Base-by-base conservation (phyloP, 2,329 filamentous ascomycete species). In the Talaromyces sp. region DNA sequence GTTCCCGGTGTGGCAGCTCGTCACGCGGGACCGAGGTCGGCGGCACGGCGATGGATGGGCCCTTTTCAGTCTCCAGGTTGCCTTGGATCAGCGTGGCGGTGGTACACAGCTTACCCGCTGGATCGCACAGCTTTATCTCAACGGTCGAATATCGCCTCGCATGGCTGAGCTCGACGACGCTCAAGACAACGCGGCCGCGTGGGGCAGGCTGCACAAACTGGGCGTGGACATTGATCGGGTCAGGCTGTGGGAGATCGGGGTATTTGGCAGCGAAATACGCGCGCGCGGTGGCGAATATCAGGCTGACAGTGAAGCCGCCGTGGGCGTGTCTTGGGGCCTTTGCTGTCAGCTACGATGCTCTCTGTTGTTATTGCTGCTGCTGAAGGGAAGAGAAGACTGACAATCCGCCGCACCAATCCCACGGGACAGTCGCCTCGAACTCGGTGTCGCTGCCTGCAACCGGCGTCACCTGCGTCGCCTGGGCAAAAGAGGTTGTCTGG, bases 261-360 rank as follows among this genome's bases (percentile, higher is more conserved):
- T 57, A 60, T 57, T 60, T 60, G 58, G 53, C 46, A 17, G 56
- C 53, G 48, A 57, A 60, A 48, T 46, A 60, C n/a, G 58, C 31
- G 32, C 58, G 58, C 26, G 43, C 54, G 4, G 58, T 53, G 54
- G 58, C 55, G 48, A 60, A 60, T 32, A 60, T 43, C 32, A 60
- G 58, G 26, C 54, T 54, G 54, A 57, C 38, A 1, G 58, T 60
- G 21, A 53, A 54, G 54, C 58, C 58, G 8, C 58, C 58, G 27
- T 60, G 58, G 6, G 58, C 58, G 26, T 60, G 58, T 48, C 58
- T 60, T 35, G 19, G 11, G 9, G 43, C 5, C 41, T 46, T 19
- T 46, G 6, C n/a, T 21, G 43, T 46, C 43, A 46, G 43, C 19
- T 12, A 9, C 19, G 11, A 12, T 46, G 43, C 5, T 7, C 8